Percentiles rank a stretch among this genome's conserved stretches.
phyloP scores from a whole-genome alignment of 2,329 filamentous ascomycete species.

The Epichloe glyceriae region DNA sequence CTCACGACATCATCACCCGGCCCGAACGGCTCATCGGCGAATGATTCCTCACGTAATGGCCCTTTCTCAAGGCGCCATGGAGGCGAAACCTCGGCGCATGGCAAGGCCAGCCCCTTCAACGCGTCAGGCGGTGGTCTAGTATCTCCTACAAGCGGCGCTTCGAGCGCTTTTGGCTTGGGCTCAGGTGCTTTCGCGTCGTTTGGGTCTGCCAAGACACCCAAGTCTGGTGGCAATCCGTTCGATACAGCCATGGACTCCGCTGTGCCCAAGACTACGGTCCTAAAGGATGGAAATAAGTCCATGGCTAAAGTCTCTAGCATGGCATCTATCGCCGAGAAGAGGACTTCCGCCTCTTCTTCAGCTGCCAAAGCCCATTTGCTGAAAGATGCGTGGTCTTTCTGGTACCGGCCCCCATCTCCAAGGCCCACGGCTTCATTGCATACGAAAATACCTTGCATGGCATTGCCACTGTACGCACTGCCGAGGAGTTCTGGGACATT shows the following conservation, averaged over 20 bases:
- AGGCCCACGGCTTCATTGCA: slow-evolving; percentile 75
- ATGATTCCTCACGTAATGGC: slow-evolving; percentile 47
- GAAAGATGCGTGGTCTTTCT: slow-evolving; percentile 87
- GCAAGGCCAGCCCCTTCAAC: slow-evolving; percentile 65
- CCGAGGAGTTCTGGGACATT: slow-evolving; percentile 82
- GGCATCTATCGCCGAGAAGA: slow-evolving; percentile 33
- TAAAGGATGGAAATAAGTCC: slow-evolving; percentile 20
- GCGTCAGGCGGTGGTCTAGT: slow-evolving; percentile 47
- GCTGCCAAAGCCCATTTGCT: slow-evolving; percentile 41
- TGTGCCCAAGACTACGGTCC: slow-evolving; percentile 17
- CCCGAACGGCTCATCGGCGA: slow-evolving; percentile 34
- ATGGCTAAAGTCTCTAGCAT: slow-evolving; percentile 22
- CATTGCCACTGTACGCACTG: slow-evolving; percentile 68
- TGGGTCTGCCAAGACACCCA: slow-evolving; percentile 75
- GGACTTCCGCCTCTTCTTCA: slow-evolving; percentile 20
- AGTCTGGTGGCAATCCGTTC: slow-evolving; percentile 68
- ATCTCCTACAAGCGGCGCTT: slow-evolving; percentile 46
- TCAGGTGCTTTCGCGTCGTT: slow-evolving; percentile 89
- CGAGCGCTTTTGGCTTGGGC: slow-evolving; percentile 84
- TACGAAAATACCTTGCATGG: slow-evolving; percentile 94
- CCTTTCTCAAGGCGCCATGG: slow-evolving; percentile 63
- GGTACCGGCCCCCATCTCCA: slow-evolving; percentile 96
- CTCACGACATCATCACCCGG: slow-evolving; percentile 59
- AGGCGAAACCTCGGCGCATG: slow-evolving; percentile 57
- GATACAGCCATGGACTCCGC: slow-evolving; percentile 52